These are phyloP conservation scores for Microbotryum intermedium DNA, from an alignment of 1,284 basidiomycete genomes.

Conservation along the genomic window DNA sequence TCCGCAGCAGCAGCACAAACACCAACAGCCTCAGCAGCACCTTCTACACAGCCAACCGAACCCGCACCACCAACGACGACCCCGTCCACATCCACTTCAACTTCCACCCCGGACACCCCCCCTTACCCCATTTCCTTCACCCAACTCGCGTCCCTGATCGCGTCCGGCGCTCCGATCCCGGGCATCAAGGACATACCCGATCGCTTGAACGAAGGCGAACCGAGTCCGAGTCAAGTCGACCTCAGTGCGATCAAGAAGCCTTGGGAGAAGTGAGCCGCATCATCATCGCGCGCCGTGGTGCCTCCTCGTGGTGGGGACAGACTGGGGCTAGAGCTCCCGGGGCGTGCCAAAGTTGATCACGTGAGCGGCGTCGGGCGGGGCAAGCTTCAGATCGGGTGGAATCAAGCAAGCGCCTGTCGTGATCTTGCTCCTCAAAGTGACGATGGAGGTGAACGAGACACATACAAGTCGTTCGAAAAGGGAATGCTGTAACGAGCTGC, in stretches of 20 bases:
- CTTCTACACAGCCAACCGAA: neutral
- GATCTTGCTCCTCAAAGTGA: too few species aligned
- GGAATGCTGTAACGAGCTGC: too few species aligned
- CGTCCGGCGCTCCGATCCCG: slow-evolving; percentile 29
- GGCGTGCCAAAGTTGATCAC: too few species aligned
- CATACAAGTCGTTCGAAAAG: too few species aligned
- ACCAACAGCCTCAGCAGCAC: neutral
- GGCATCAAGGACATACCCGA: slow-evolving; percentile 32
- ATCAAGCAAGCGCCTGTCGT: neutral
- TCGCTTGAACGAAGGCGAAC: slow-evolving; percentile 18
- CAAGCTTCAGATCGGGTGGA: too few species aligned
- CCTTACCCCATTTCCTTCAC: slow-evolving; percentile 33
- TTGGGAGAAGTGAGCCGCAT: slow-evolving; percentile 29
- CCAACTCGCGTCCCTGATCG: slow-evolving; percentile 30
- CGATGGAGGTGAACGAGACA: too few species aligned
- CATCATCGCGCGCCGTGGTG: too few species aligned
- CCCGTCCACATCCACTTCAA: neutral
- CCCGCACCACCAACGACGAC: neutral
- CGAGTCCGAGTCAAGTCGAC: slow-evolving; percentile 14
- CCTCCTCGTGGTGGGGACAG: too few species aligned
- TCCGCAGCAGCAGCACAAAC: neutral
- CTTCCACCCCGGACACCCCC: slow-evolving; percentile 2
- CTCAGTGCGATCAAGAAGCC: slow-evolving; percentile 21
- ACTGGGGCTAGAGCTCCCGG: too few species aligned
- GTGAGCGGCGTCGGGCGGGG: too few species aligned